Conservation (phyloP, 2,329 filamentous ascomycete genomes). For the Neofusicoccum sp. region DNA sequence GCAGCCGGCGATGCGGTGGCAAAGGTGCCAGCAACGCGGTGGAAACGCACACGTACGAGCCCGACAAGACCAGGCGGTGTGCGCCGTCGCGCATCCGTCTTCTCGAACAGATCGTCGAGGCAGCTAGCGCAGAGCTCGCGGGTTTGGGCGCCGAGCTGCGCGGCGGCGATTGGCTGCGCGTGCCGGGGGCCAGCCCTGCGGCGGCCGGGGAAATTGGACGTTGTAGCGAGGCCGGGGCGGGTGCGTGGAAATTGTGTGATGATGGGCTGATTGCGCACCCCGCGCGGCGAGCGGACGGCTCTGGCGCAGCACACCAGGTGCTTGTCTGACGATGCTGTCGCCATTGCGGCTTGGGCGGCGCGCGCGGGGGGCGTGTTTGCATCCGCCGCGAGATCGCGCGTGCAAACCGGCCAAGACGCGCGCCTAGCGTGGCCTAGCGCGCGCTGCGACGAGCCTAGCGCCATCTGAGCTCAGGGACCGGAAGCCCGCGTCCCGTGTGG, state of each 20-base stretch:
- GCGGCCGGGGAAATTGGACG: constrained; percentile 11
- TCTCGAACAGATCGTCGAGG: constrained; percentile 13
- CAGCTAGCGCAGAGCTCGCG: neutral
- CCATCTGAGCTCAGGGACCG: constrained; percentile 7
- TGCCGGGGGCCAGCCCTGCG: constrained; percentile 7
- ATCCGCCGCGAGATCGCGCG: neutral
- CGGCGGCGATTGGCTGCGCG: constrained; percentile 4
- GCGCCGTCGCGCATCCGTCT: neutral
- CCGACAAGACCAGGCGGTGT: neutral
- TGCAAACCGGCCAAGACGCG: constrained; percentile 6
- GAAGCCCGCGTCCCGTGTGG: constrained; percentile 3
- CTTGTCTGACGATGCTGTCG: constrained; percentile 13
- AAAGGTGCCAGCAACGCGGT: constrained; percentile 2
- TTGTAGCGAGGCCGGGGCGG: neutral
- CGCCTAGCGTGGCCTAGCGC: neutral
- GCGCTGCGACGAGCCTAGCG: neutral
- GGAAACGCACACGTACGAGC: constrained; percentile 8
- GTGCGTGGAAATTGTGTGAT: constrained; percentile 14
- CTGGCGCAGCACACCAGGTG: neutral
- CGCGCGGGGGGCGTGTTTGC: neutral
- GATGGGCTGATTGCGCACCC: constrained; percentile 8
- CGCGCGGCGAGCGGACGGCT: neutral
- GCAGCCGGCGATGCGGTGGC: constrained; percentile 8
- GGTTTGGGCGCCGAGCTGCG: neutral
- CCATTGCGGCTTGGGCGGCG: constrained; percentile 3